phyloP scores from a whole-genome alignment of 352 stramenopile species.

The Phytophthora uliginosa region DNA sequence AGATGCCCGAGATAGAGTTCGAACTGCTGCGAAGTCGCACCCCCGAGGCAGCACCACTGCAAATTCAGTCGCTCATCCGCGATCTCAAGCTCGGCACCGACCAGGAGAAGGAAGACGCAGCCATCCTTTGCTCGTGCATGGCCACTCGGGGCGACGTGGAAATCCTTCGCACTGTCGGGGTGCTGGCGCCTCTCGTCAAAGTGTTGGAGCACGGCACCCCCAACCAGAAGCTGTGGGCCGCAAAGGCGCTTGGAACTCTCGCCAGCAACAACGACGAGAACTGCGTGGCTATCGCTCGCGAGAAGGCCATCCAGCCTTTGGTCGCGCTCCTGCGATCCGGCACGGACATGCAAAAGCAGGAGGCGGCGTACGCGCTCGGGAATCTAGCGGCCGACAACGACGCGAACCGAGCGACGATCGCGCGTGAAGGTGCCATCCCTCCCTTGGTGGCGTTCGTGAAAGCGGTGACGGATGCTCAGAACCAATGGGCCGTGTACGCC shows the following conservation, averaged over 20 bases:
- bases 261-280: slow-evolving; percentile 10
- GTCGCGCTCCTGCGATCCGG: slow-evolving; percentile 9
- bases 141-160: slow-evolving; percentile 29
- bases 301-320: neutral
- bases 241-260: neutral
- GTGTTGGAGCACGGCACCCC: neutral
- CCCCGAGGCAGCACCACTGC: slow-evolving; percentile 13
- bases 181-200: slow-evolving; percentile 4
- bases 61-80: slow-evolving; percentile 18
- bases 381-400: slow-evolving; percentile 11
- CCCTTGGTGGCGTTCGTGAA: slow-evolving; percentile 12
- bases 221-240: neutral
- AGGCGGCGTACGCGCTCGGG: slow-evolving; percentile 7
- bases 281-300: neutral
- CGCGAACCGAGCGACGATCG: neutral
- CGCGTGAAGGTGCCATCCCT: slow-evolving; percentile 8
- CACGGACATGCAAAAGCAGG: slow-evolving; percentile 8
- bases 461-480: slow-evolving; percentile 6
- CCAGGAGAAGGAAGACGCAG: slow-evolving; percentile 26
- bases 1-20: slow-evolving; percentile 29
- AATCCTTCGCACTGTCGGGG: slow-evolving; percentile 16
- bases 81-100: slow-evolving; percentile 20
- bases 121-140: slow-evolving; percentile 24
- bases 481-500: slow-evolving; percentile 9
- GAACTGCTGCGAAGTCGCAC: slow-evolving; percentile 19